Evolutionary conservation across 164 flowering plant species (phyloP).

Genomic region (Kingdonia uniflora): DNA sequence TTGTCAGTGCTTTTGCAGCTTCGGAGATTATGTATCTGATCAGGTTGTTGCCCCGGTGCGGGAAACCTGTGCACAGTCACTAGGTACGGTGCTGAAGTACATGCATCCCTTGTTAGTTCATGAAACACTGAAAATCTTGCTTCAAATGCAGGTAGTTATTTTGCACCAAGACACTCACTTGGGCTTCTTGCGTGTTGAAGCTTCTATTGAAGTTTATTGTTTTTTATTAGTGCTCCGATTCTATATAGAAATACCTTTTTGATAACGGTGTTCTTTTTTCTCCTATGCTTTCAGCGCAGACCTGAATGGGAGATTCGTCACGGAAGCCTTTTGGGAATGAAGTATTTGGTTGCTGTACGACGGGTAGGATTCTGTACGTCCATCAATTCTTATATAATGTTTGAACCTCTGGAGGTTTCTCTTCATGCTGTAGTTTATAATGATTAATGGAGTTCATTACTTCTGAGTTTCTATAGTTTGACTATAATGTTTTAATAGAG

Average conservation of each 20-base stretch:
- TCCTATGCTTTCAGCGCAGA: constrained; percentile 49
- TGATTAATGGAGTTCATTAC: too few species aligned
- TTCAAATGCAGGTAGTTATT: constrained; percentile 89
- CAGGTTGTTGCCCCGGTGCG: constrained; percentile 99
- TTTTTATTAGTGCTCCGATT: too few species aligned
- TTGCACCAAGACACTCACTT: constrained; percentile 8
- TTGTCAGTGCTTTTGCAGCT: constrained; percentile 31
- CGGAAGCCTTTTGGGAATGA: constrained; percentile 95
- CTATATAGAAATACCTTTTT: background rate
- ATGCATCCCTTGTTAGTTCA: constrained; percentile 77
- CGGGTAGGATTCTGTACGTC: constrained; percentile 33
- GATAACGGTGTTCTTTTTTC: too few species aligned
- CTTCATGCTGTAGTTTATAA: too few species aligned
- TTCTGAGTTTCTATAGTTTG: too few species aligned
- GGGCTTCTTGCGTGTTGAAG: too few species aligned
- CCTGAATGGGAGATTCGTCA: constrained; percentile 99
- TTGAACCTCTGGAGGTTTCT: background rate
- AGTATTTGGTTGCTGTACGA: constrained; percentile 93
- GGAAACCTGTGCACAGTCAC: constrained; percentile 98
- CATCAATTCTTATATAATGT: background rate
- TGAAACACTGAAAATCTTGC: constrained; percentile 71
- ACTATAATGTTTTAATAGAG: too few species aligned
- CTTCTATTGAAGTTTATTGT: too few species aligned
- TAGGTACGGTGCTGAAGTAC: constrained; percentile 89
- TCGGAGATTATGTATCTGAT: constrained; percentile 98